These are phyloP conservation scores for Aurinia saxatilis DNA, from an alignment of 345 rosid species.

Conservation along the genomic window DNA sequence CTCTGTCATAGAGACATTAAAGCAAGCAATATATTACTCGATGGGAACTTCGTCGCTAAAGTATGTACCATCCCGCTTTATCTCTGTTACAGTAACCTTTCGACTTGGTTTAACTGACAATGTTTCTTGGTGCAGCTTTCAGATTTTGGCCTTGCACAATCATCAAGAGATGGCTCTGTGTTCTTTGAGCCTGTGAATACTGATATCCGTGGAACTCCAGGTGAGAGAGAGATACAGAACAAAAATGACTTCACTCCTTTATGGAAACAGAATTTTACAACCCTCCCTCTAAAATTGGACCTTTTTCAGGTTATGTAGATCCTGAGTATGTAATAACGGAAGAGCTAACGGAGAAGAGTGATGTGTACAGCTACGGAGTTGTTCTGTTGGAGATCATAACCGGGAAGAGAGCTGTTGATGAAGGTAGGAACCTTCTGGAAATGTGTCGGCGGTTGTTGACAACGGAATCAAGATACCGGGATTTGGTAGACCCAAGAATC, in stretches of 20 bases:
- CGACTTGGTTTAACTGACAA: neutral
- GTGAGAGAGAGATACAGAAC: conserved; percentile 31
- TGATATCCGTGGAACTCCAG: conserved; percentile 90
- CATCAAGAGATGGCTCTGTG: conserved; percentile 84
- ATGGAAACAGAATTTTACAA: neutral
- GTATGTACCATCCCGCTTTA: conserved; percentile 22
- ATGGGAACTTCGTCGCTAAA: conserved; percentile 80
- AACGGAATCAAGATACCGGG: conserved; percentile 44
- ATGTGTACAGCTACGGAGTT: conserved; percentile 84
- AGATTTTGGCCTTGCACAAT: conserved; percentile 90
- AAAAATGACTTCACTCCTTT: neutral
- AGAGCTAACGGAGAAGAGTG: conserved; percentile 87
- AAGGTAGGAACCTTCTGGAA: conserved; percentile 68
- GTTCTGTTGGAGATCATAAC: conserved; percentile 75
- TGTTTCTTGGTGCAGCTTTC: conserved; percentile 56
- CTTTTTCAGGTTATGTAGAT: conserved; percentile 75
- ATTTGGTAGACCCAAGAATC: conserved; percentile 57
- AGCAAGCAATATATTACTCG: conserved; percentile 87
- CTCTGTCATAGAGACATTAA: conserved; percentile 94
- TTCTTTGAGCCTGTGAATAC: conserved; percentile 84
- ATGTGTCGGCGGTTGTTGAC: conserved; percentile 47
- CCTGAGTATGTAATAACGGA: conserved; percentile 83
- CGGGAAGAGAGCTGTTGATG: conserved; percentile 61
- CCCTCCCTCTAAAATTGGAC: neutral
- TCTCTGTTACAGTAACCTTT: neutral